Conservation (phyloP, 495 filamentous ascomycete species). For the Articulospora tetracladia region DNA sequence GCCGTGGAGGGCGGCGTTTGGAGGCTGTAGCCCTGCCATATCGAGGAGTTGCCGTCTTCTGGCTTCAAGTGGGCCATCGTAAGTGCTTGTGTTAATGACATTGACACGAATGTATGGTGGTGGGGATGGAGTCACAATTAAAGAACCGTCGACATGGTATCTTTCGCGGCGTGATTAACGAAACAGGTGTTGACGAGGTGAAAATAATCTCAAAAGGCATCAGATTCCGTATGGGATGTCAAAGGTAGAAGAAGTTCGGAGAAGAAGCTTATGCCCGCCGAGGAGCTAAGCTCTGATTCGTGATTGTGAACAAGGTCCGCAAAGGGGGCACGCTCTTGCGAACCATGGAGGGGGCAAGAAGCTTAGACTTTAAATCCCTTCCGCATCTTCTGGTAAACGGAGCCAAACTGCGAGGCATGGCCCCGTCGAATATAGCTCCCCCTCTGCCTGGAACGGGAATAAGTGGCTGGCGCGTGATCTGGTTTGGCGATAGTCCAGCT, state of each 20-base stretch:
- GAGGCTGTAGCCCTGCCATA: slow-evolving; percentile 28
- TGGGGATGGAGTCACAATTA: slow-evolving; percentile 2
- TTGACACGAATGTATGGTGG: slow-evolving; percentile 15
- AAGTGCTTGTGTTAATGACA: slow-evolving; percentile 25
- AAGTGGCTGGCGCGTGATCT: slow-evolving; percentile 28
- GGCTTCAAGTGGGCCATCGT: slow-evolving; percentile 28
- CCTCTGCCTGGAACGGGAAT: slow-evolving; percentile 4
- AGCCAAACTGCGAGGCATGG: neutral
- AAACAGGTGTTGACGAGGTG: slow-evolving; percentile 17
- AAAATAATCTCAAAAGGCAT: slow-evolving; percentile 12
- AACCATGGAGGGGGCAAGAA: slow-evolving; percentile 13
- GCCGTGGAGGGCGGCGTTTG: slow-evolving; percentile 9
- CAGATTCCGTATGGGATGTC: slow-evolving; percentile 5
- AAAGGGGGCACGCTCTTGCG: slow-evolving; percentile 11
- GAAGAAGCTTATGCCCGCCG: slow-evolving; percentile 16
- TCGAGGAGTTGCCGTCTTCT: slow-evolving; percentile 22
- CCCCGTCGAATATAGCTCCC: neutral
- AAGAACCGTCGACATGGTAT: slow-evolving; percentile 11
- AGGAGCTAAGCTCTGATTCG: slow-evolving; percentile 25
- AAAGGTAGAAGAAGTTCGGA: slow-evolving; percentile 23
- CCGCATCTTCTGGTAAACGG: slow-evolving; percentile 5
- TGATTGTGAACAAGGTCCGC: slow-evolving; percentile 5
- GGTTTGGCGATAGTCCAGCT: slow-evolving; percentile 18
- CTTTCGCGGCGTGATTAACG: slow-evolving; percentile 6
- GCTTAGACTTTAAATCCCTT: slow-evolving; percentile 22